Base-by-base conservation (phyloP, 1,139 yeast genomes). In the Suhomyces kunorum region DNA sequence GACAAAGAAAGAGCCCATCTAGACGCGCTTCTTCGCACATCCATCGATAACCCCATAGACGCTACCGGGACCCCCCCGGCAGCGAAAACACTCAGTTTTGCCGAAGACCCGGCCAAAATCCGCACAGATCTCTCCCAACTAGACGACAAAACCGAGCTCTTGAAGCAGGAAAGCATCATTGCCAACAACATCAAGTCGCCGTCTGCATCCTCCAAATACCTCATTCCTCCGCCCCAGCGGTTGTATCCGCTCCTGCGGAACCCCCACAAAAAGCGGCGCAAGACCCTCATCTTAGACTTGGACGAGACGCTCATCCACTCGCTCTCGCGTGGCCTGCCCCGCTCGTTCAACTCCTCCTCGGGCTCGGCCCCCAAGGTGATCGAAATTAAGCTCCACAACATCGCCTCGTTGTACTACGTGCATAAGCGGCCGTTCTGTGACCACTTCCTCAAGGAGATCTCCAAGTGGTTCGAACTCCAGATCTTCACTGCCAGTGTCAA, bases 251-350 rank as follows among this genome's bases (percentile, higher is more conserved):
- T 71, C 16, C 59, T 67, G 6, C 50, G 77, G 31, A 68, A 71
- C 53, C 77, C 76, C 2, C 64, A 63, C 11, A 63, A 58, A 40
- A 58, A 49, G 35, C 53, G 66, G 23, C 69, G 71, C 48, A 92
- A 90, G 58, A 84, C 90, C 1, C 71, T 92, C 30, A 83, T 92
- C 1, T 68, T 92, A 20, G 98, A 92, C 59, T 74, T 92, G 26
- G 98, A 92, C 62, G 98, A 92, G 56, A 92, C 98, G 0, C 67
- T 92, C 43, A 89, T 92, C 43, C 98, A 92, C 59, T 88, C 98
- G 1, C 71, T 89, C 40, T 82, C 94, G 2, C 72, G 95, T 43
- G 80, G 78, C 34, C 72, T 69, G 40, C 81, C 66, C 27, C 66
- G 67, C 44, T 68, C 61, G 23, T 68, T 59, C 51, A 63, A 58